These are phyloP conservation scores for Lactifluus rugatus DNA, from an alignment of 768 basidiomycete genomes.

Conservation along the genomic window DNA sequence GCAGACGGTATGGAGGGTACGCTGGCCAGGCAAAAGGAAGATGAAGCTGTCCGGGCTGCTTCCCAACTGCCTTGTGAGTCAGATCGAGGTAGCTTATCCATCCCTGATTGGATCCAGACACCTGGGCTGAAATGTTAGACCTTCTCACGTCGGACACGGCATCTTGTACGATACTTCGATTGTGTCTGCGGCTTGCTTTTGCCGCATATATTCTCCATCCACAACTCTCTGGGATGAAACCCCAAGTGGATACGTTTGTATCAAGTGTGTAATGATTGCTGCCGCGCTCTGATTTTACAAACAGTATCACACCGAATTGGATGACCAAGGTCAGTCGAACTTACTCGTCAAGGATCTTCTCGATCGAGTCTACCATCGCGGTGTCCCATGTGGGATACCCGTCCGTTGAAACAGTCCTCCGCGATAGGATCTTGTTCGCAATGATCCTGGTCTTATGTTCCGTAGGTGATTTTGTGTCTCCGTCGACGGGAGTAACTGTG, in stretches of 20 bases:
- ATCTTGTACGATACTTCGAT: slow-evolving; percentile 53
- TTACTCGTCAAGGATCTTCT: slow-evolving; percentile 5
- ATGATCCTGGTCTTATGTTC: slow-evolving; percentile 20
- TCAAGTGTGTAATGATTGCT: not conserved
- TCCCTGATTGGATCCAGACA: slow-evolving; percentile 32
- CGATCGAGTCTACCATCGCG: not conserved
- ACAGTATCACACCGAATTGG: slow-evolving; percentile 1
- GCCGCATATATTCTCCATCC: slow-evolving; percentile 45
- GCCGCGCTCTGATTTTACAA: slow-evolving; percentile 13
- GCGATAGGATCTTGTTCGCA: slow-evolving; percentile 14
- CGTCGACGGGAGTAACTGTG: not conserved
- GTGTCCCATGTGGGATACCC: not conserved
- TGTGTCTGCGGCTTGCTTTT: slow-evolving; percentile 48
- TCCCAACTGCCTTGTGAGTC: slow-evolving; percentile 56
- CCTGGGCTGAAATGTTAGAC: slow-evolving; percentile 39
- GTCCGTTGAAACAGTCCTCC: not conserved
- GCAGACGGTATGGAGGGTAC: slow-evolving; percentile 16
- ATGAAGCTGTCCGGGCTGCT: slow-evolving; percentile 48
- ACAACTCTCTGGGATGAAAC: slow-evolving; percentile 28
- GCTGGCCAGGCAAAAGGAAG: slow-evolving; percentile 35
- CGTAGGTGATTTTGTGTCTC: slow-evolving; percentile 7
- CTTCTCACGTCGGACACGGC: slow-evolving; percentile 38
- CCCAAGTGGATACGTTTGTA: slow-evolving; percentile 3
- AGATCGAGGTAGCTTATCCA: not conserved
- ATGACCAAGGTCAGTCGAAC: not conserved